Conservation (phyloP, 768 basidiomycete species). For the Panus rudis region DNA sequence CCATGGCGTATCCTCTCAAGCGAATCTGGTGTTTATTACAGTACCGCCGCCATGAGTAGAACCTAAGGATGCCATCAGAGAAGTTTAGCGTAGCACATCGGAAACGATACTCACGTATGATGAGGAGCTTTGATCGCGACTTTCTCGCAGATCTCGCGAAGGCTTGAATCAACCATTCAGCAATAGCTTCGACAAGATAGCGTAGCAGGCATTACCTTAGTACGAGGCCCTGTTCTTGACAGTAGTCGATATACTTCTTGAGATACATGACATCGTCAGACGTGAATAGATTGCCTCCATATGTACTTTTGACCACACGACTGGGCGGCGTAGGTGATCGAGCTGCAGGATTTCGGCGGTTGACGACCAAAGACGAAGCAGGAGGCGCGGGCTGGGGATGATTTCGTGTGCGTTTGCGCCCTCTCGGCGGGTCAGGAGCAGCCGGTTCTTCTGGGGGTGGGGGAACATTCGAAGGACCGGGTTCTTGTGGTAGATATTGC, state of each 20-base stretch:
- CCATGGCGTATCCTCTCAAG: constrained; percentile 82
- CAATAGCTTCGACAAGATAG: not conserved
- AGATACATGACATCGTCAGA: constrained; percentile 77
- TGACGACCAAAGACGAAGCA: constrained; percentile 59
- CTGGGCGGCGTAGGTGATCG: constrained; percentile 81
- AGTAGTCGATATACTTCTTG: constrained; percentile 86
- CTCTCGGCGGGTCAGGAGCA: constrained; percentile 43
- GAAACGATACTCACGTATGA: constrained; percentile 59
- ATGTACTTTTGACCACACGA: constrained; percentile 82
- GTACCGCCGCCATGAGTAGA: constrained; percentile 87
- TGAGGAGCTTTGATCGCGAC: constrained; percentile 85
- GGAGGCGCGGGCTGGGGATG: constrained; percentile 60
- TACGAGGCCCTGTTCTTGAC: constrained; percentile 80
- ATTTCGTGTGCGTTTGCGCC: constrained; percentile 59
- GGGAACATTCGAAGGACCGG: constrained; percentile 38
- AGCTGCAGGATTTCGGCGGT: constrained; percentile 57
- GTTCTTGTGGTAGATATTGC: constrained; percentile 52
- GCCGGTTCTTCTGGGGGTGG: constrained; percentile 26
- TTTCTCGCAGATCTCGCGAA: constrained; percentile 83
- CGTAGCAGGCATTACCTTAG: constrained; percentile 43
- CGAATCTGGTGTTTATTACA: constrained; percentile 92
- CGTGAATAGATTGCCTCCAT: constrained; percentile 84
- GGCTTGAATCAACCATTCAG: constrained; percentile 23
- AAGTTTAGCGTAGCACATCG: not conserved
- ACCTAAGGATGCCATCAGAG: constrained; percentile 35